Base-by-base conservation (phyloP, 176 grass and related monocot genomes). In the Pontederia crassipes region DNA sequence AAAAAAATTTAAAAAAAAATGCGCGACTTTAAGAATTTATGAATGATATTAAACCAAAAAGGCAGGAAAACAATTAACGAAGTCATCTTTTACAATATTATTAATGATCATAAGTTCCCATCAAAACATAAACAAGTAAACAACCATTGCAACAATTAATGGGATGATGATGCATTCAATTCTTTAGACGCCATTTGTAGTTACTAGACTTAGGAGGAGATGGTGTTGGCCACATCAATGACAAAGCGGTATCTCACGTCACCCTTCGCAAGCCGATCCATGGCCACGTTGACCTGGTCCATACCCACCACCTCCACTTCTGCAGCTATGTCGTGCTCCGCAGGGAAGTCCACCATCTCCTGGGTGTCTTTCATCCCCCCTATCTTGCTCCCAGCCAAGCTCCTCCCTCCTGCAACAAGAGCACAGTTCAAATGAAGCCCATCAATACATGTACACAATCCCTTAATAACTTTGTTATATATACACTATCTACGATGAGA, bases 221-320 rank as follows among this genome's bases (percentile, higher is more conserved):
- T 13, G 11, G 57, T 50, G 28, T 61, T 72, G 0, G 77, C 70
- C 5, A 69, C 16, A 61, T 80, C 71, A 51, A 80, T 57, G 18
- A 80, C 71, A 14, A 80, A 74, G 27, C 77, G 45, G 51, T 52
- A 74, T 60, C 64, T 61, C 5, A 80, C 77, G n/a, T 80, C 70
- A 8, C 71, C 71, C 12, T 51, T 80, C 14, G 47, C 56, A 6
- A 74, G 64, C 57, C 70, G 4, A 17, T 74, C 64, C 64, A 74
- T 73, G 1, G 77, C 77, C 11, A 0, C 8, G 29, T 69, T 80
- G 49, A 74, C 64, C 13, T 80, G 20, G 8, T 64, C 51, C 45
- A 74, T 73, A 14, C 51, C 27, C 35, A 81, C 58, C 11, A 81
- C 15, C 72, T 81, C 79, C 12, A 76, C 56, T 16, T 76, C 32